Evolutionary conservation across 2,329 filamentous ascomycete species (phyloP).

Genomic region (Colletotrichum lini): DNA sequence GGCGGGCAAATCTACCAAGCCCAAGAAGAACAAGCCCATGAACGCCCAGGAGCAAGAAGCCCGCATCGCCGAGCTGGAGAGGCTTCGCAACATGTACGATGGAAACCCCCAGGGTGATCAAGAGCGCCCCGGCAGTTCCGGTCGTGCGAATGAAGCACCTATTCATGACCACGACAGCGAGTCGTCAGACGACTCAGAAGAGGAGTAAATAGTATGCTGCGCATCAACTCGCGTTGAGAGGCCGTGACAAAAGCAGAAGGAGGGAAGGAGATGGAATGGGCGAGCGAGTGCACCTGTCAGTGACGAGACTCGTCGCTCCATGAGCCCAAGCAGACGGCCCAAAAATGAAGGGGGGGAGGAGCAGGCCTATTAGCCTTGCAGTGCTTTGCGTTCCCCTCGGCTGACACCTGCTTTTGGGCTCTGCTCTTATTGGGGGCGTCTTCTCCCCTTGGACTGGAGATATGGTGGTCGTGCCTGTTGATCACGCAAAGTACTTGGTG

Average conservation of each 20-base stretch:
- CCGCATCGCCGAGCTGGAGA: conserved; percentile 72
- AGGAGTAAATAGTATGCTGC: conserved; percentile 50
- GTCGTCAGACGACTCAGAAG: conserved; percentile 64
- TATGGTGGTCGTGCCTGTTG: not conserved
- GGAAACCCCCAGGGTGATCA: conserved; percentile 49
- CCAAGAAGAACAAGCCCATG: conserved; percentile 84
- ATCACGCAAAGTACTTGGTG: not conserved
- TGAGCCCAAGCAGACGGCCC: not conserved
- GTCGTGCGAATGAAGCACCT: conserved; percentile 41
- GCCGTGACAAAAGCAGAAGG: not conserved
- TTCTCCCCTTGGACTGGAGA: not conserved
- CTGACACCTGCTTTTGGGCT: not conserved
- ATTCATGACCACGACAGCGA: conserved; percentile 49
- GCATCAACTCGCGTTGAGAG: not conserved
- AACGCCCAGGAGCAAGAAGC: conserved; percentile 78
- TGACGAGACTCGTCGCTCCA: not conserved
- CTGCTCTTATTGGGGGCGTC: not conserved
- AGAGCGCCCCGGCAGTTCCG: conserved; percentile 47
- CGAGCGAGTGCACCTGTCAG: not conserved
- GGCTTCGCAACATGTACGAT: conserved; percentile 63
- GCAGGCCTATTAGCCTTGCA: not conserved
- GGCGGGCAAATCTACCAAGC: conserved; percentile 61
- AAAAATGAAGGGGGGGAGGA: no score
- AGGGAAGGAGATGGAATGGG: not conserved
- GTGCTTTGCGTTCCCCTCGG: not conserved